These are phyloP conservation scores for Teratosphaeriaceae sp. DNA, from an alignment of 2,329 filamentous ascomycete species.

Conservation along the genomic window DNA sequence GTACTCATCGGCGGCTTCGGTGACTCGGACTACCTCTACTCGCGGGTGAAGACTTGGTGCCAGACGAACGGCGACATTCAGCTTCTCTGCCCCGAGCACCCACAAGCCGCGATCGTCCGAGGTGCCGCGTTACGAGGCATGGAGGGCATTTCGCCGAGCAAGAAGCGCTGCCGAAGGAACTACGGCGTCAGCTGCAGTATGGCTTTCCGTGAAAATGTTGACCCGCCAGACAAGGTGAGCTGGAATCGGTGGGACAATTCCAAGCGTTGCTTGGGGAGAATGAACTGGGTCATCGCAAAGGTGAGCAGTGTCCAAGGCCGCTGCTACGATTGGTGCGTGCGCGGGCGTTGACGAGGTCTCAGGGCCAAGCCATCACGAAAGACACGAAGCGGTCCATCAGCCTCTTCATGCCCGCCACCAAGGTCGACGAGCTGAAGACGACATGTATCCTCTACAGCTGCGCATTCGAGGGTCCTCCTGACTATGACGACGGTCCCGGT, in stretches of 20 bases:
- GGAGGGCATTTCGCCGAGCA: slow-evolving; percentile 10
- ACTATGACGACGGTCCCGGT: neutral
- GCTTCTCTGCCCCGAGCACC: slow-evolving; percentile 7
- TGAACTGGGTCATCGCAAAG: slow-evolving; percentile 9
- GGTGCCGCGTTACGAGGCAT: slow-evolving; percentile 13
- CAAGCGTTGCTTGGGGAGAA: slow-evolving; percentile 6
- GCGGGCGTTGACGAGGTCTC: neutral
- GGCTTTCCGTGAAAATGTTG: slow-evolving; percentile 9
- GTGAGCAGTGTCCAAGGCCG: neutral
- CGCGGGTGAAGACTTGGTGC: slow-evolving; percentile 9
- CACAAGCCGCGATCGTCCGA: slow-evolving; percentile 13
- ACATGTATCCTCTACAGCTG: neutral
- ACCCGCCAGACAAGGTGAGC: slow-evolving; percentile 5
- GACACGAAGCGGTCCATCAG: neutral
- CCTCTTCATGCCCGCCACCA: neutral
- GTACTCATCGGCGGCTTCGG: slow-evolving; percentile 12
- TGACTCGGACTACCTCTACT: slow-evolving; percentile 10
- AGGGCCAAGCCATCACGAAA: neutral
- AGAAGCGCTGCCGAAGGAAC: slow-evolving; percentile 9
- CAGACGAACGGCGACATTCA: slow-evolving; percentile 4
- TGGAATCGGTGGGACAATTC: slow-evolving; percentile 4
- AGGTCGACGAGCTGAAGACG: neutral
- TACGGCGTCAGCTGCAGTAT: slow-evolving; percentile 7
- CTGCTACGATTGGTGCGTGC: neutral
- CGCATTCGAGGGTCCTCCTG: neutral